Evolutionary conservation across 192 early-diverging fungal genomes (phyloP).

Genomic region (Helicostylum pulchrum): DNA sequence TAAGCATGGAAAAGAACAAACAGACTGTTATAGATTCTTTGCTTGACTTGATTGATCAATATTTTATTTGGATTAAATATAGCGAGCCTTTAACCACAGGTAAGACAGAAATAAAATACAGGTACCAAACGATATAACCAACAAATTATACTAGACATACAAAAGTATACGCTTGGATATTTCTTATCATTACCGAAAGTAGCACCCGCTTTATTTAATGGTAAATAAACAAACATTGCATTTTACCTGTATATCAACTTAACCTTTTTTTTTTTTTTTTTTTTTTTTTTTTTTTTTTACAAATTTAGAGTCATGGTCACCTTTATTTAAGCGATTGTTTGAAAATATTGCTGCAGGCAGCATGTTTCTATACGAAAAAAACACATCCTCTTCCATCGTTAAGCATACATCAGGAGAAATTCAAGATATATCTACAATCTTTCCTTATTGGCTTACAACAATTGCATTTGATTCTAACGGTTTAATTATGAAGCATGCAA

Average conservation of each 20-base stretch:
- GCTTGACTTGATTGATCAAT: neutral
- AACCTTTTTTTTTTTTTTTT: neutral
- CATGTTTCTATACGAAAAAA: constrained; percentile 18
- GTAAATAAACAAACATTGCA: neutral
- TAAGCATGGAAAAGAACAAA: neutral
- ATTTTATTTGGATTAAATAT: neutral
- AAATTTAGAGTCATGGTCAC: too few relatives aligned
- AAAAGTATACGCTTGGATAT: constrained; percentile 9
- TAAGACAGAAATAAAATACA: too few relatives aligned
- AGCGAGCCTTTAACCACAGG: neutral
- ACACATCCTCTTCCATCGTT: neutral
- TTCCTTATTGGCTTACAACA: constrained; percentile 23
- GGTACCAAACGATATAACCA: too few relatives aligned
- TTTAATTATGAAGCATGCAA: constrained; percentile 26
- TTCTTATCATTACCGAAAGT: constrained; percentile 9
- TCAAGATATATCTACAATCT: neutral
- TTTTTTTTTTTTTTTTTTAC: too few relatives aligned
- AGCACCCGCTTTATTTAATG: constrained; percentile 1
- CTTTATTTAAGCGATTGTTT: constrained; percentile 12
- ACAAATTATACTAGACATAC: neutral
- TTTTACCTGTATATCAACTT: neutral
- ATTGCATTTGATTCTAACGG: constrained; percentile 24
- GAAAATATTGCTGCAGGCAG: constrained; percentile 10
- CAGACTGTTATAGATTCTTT: neutral
- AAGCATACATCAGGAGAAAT: neutral